These are phyloP conservation scores for Penicillium cataractarum DNA, from an alignment of 495 filamentous ascomycete species.

Conservation along the genomic window DNA sequence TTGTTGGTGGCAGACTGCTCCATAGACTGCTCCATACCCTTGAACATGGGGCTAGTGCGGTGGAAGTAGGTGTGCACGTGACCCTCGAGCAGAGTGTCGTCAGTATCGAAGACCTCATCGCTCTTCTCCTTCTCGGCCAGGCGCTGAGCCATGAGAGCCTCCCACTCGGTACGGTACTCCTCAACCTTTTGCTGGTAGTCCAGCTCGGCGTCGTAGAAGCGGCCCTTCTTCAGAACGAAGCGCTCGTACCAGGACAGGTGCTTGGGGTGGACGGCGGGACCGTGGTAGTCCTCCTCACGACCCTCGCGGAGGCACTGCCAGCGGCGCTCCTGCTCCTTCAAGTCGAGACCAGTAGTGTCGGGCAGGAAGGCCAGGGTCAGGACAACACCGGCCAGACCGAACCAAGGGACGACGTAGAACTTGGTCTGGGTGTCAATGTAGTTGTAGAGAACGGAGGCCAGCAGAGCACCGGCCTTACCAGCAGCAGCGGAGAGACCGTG, in stretches of 20 bases:
- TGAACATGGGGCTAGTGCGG: constrained; percentile 56
- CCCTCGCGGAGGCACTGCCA: constrained; percentile 79
- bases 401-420: constrained; percentile 91
- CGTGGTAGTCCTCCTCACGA: constrained; percentile 79
- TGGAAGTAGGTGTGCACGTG: constrained; percentile 54
- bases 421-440: constrained; percentile 78
- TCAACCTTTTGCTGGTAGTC: constrained; percentile 80
- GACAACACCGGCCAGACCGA: constrained; percentile 79
- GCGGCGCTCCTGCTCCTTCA: constrained; percentile 91
- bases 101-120: constrained; percentile 38
- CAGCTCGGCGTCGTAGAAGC: constrained; percentile 75
- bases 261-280: constrained; percentile 81
- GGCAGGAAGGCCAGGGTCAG: constrained; percentile 81
- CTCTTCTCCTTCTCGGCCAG: constrained; percentile 49
- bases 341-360: constrained; percentile 88
- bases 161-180: constrained; percentile 75
- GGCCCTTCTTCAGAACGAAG: constrained; percentile 62
- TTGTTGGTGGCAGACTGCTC: constrained; percentile 37
- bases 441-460: constrained; percentile 84
- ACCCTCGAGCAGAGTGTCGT: constrained; percentile 48
- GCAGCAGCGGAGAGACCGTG: constrained; percentile 86
- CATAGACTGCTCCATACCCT: constrained; percentile 43
- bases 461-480: constrained; percentile 82
- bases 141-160: constrained; percentile 52
- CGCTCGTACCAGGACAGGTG: constrained; percentile 86